These are phyloP conservation scores for Vitis labrusca DNA, from an alignment of 164 flowering plant species.

Conservation along the genomic window DNA sequence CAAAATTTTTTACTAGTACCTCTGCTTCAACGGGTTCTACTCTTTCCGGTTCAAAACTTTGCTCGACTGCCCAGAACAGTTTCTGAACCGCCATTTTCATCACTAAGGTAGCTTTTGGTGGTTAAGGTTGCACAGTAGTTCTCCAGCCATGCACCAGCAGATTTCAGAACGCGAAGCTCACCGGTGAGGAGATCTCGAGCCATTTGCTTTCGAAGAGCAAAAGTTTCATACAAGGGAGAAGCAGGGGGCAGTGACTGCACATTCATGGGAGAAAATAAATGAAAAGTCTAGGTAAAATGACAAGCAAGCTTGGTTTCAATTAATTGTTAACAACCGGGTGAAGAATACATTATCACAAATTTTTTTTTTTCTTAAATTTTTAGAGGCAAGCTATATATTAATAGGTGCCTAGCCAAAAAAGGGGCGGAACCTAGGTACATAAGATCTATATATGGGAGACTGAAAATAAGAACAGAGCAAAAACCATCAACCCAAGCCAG, in stretches of 20 bases:
- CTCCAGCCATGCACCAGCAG: constrained; percentile 68
- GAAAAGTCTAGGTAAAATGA: too few species aligned
- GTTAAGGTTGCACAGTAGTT: constrained; percentile 49
- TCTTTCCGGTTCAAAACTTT: neutral
- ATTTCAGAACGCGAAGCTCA: constrained; percentile 65
- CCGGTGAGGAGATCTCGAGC: constrained; percentile 71
- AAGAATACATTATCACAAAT: too few species aligned
- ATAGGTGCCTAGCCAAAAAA: too few species aligned
- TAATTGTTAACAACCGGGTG: too few species aligned
- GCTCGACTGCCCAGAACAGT: neutral
- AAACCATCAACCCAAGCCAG: too few species aligned
- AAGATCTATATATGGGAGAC: too few species aligned
- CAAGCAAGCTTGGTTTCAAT: too few species aligned
- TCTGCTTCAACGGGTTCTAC: neutral
- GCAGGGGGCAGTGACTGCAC: constrained; percentile 35
- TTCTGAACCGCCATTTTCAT: neutral
- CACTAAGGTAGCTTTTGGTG: neutral
- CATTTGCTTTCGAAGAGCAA: constrained; percentile 47
- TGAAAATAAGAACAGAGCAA: too few species aligned
- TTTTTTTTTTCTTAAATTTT: too few species aligned
- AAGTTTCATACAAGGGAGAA: constrained; percentile 11
- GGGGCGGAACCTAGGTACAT: too few species aligned
- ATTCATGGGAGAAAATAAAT: neutral
- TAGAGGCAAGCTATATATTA: too few species aligned
- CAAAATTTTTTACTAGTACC: too few species aligned